These are phyloP conservation scores for Mycena alexandri DNA, from an alignment of 768 basidiomycete species.

Conservation along the genomic window DNA sequence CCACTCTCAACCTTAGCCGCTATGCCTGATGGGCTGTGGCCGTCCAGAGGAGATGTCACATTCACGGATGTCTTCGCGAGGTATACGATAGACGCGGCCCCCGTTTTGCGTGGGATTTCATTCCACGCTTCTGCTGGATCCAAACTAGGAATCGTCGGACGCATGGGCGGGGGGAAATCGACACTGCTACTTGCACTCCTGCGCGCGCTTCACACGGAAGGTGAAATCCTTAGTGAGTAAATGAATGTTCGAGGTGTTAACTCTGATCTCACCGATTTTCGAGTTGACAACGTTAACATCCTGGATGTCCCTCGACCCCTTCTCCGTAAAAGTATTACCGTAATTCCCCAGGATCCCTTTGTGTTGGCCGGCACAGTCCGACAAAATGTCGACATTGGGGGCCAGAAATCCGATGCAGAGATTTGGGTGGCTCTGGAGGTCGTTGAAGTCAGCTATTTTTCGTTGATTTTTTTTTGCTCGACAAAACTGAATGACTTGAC, in stretches of 20 bases:
- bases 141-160: slow-evolving; percentile 26
- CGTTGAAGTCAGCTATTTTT: slow-evolving; percentile 14
- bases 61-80: slow-evolving; percentile 50
- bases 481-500: neutral
- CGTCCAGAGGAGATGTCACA: slow-evolving; percentile 52
- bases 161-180: slow-evolving; percentile 41
- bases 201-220: slow-evolving; percentile 66
- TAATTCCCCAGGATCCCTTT: slow-evolving; percentile 54
- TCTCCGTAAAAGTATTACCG: slow-evolving; percentile 45
- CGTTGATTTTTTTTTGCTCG: neutral
- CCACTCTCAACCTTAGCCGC: neutral
- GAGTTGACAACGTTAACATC: slow-evolving; percentile 59
- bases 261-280: neutral
- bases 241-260: neutral
- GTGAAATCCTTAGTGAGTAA: slow-evolving; percentile 32
- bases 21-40: slow-evolving; percentile 50
- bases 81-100: slow-evolving; percentile 41
- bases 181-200: slow-evolving; percentile 56
- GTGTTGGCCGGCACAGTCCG: slow-evolving; percentile 59
- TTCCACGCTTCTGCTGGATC: slow-evolving; percentile 23
- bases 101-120: slow-evolving; percentile 28
- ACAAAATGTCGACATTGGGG: slow-evolving; percentile 54
- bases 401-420: slow-evolving; percentile 26
- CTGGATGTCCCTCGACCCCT: slow-evolving; percentile 62
- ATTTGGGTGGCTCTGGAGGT: slow-evolving; percentile 32